Evolutionary conservation across 2,329 filamentous ascomycete species (phyloP).

Genomic region (Ophiocordyceps camponoti-saundersi): DNA sequence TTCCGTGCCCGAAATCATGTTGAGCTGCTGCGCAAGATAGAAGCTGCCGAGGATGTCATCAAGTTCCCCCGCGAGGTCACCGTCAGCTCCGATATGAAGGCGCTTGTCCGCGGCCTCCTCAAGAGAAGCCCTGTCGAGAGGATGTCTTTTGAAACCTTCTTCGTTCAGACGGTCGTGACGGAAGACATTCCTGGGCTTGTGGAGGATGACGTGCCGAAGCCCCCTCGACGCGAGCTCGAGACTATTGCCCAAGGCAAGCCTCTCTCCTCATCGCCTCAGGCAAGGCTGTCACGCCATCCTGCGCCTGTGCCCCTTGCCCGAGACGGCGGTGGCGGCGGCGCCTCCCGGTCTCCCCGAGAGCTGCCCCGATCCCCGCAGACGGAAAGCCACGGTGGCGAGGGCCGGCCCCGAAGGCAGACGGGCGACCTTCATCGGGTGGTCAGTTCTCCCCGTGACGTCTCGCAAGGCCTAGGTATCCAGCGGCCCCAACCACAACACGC

Average conservation of each 20-base stretch:
- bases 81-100: conserved; percentile 62
- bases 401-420: conserved; percentile 13
- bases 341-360: conserved; percentile 24
- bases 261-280: conserved; percentile 9
- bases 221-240: conserved; percentile 17
- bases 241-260: conserved; percentile 15
- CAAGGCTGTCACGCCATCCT: conserved; percentile 15
- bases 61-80: conserved; percentile 59
- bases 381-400: conserved; percentile 24
- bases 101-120: conserved; percentile 60
- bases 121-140: conserved; percentile 77
- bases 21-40: conserved; percentile 81
- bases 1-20: conserved; percentile 91
- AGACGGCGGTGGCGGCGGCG: conserved; percentile 12
- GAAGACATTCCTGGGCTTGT: conserved; percentile 66
- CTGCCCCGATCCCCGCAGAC: conserved; percentile 23
- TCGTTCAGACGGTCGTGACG: conserved; percentile 55
- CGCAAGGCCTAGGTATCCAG: conserved; percentile 34
- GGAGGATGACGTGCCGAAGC: conserved; percentile 50
- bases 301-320: conserved; percentile 16
- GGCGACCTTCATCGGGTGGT: conserved; percentile 14
- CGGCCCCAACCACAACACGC: conserved; percentile 28
- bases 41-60: conserved; percentile 73
- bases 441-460: conserved; percentile 27
- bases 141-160: conserved; percentile 75